Conservation (phyloP, 345 rosid genomes). For the Reutealis trisperma region DNA sequence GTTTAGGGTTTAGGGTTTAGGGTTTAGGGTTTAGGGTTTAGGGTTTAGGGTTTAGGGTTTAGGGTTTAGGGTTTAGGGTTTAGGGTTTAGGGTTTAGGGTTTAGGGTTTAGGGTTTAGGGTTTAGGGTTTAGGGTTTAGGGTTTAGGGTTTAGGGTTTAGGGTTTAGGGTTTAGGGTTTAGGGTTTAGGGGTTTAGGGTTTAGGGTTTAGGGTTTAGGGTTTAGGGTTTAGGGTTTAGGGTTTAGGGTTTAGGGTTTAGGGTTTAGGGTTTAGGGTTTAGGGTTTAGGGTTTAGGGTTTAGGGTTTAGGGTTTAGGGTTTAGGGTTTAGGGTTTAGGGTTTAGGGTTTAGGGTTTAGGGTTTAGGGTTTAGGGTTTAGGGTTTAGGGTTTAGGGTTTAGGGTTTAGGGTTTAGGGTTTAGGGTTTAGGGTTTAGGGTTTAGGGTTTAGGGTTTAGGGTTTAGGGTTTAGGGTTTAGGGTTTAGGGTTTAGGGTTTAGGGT, state of each 20-base stretch:
- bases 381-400: conserved; percentile 25
- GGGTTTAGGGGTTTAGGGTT: too few relatives aligned
- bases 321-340: conserved; percentile 34
- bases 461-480: conserved; percentile 29
- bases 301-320: conserved; percentile 35
- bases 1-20: too few relatives aligned
- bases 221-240: conserved; percentile 30
- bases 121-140: conserved; percentile 27
- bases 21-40: too few relatives aligned
- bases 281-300: conserved; percentile 34
- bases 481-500: conserved; percentile 28
- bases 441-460: conserved; percentile 33
- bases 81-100: too few relatives aligned
- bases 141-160: conserved; percentile 27
- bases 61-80: too few relatives aligned
- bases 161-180: conserved; percentile 29
- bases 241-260: too few relatives aligned
- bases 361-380: conserved; percentile 32
- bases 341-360: conserved; percentile 29
- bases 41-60: too few relatives aligned
- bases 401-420: conserved; percentile 33
- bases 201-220: conserved; percentile 18
- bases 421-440: conserved; percentile 30
- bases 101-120: conserved; percentile 37
- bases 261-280: conserved; percentile 37